phyloP scores from a whole-genome alignment of 768 basidiomycete genomes.

The Boletus bicolor region DNA sequence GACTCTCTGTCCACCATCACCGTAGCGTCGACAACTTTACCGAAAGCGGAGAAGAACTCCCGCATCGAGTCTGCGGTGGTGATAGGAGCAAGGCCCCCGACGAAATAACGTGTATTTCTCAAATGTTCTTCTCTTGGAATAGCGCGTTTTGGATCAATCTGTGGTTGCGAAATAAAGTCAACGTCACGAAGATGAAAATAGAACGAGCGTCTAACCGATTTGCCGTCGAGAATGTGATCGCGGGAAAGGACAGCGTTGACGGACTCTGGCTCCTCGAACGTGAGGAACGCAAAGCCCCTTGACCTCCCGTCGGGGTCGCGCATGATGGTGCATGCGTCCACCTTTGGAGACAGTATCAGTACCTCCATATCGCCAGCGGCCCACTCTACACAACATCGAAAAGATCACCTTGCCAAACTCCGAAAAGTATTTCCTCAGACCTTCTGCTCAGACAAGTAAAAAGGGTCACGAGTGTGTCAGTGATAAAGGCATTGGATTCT shows the following conservation, averaged over 20 bases:
- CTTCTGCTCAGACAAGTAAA: conserved; percentile 43
- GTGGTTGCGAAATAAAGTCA: background rate
- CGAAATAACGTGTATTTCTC: conserved; percentile 75
- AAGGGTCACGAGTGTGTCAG: conserved; percentile 25
- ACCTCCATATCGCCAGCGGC: background rate
- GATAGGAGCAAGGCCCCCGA: conserved; percentile 66
- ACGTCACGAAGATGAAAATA: background rate
- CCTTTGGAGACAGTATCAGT: conserved; percentile 36
- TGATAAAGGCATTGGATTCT: conserved; percentile 21
- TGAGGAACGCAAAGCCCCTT: conserved; percentile 82
- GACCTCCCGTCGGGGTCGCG: conserved; percentile 73
- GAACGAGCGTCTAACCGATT: conserved; percentile 49
- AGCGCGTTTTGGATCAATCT: conserved; percentile 89
- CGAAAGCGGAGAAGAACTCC: conserved; percentile 66
- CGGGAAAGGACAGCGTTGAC: conserved; percentile 64
- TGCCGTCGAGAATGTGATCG: conserved; percentile 74
- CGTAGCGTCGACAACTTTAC: conserved; percentile 79
- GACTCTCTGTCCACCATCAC: conserved; percentile 84
- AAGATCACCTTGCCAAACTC: conserved; percentile 69
- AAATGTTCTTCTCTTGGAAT: conserved; percentile 81
- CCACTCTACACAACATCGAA: conserved; percentile 4
- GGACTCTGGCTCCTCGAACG: conserved; percentile 65
- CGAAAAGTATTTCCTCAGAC: conserved; percentile 67
- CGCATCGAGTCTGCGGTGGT: conserved; percentile 73
- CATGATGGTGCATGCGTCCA: conserved; percentile 85